phyloP scores from a whole-genome alignment of 129 eudicot genomes.

The Arctium lappa region DNA sequence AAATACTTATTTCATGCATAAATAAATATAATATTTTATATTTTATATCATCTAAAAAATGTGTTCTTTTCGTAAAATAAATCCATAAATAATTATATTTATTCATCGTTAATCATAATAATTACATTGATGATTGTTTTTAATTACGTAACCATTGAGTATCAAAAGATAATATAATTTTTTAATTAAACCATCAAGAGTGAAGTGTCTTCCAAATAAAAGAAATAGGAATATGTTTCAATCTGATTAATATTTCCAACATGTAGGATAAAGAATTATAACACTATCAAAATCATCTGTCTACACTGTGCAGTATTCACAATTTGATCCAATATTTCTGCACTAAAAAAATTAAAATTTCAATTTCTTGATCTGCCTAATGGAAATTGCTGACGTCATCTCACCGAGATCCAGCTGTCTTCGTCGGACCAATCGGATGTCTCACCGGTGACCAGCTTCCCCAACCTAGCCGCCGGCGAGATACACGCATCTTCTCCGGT shows the following conservation, averaged over 20 bases:
- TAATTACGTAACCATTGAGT: neutral
- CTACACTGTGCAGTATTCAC: constrained; percentile 14
- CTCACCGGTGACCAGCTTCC: constrained; percentile 21
- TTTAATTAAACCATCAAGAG: neutral
- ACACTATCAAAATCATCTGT: constrained; percentile 1
- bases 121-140: neutral
- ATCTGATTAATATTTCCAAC: neutral
- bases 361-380: neutral
- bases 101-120: neutral
- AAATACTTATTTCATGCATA: neutral
- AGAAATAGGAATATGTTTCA: neutral
- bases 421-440: constrained; percentile 46
- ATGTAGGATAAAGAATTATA: neutral
- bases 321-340: neutral
- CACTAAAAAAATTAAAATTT: neutral
- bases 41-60: neutral
- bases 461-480: constrained; percentile 33
- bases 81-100: neutral
- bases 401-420: constrained; percentile 49
- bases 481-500: neutral
- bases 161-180: neutral
- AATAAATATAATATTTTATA: neutral
- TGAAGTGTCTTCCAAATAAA: neutral
- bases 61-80: neutral
- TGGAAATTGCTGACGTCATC: constrained; percentile 16